These are phyloP conservation scores for Calonectria pseudoreteaudii DNA, from an alignment of 2,329 filamentous ascomycete species.

Conservation along the genomic window DNA sequence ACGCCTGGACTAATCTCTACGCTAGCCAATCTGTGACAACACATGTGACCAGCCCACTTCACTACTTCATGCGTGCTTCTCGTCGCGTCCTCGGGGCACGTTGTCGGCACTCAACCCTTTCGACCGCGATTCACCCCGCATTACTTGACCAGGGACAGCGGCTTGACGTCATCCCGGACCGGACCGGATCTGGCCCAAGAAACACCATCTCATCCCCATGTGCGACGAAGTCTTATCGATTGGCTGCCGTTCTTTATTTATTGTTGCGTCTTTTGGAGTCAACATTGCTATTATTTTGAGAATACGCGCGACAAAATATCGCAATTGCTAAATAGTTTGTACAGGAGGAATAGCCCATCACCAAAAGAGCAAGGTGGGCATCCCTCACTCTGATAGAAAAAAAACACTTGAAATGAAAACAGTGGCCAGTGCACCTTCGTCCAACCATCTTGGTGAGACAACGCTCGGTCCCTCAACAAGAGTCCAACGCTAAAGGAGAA, in stretches of 20 bases:
- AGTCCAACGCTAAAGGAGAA: background rate
- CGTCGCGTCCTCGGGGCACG: background rate
- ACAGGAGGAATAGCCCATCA: no score
- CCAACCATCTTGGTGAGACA: background rate
- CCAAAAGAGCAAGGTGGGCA: background rate
- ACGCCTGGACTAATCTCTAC: background rate
- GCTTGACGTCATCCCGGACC: background rate
- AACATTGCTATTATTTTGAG: background rate
- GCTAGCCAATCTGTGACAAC: background rate
- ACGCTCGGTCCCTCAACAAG: background rate
- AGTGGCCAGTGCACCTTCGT: background rate
- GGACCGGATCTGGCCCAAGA: background rate
- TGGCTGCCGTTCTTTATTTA: background rate
- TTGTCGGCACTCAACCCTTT: background rate
- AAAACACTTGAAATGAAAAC: background rate
- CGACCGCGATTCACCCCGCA: background rate
- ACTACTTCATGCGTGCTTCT: background rate
- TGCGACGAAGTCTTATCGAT: background rate
- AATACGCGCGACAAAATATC: background rate
- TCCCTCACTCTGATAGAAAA: background rate
- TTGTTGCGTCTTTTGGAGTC: background rate
- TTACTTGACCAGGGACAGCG: no score
- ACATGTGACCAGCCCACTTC: slow-evolving; percentile 2
- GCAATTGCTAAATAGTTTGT: background rate
- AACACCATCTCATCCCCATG: background rate